Evolutionary conservation across 345 rosid genomes (phyloP), one percentile per base, ranked within the genome.

Genomic region (Pelargonium nanum): DNA sequence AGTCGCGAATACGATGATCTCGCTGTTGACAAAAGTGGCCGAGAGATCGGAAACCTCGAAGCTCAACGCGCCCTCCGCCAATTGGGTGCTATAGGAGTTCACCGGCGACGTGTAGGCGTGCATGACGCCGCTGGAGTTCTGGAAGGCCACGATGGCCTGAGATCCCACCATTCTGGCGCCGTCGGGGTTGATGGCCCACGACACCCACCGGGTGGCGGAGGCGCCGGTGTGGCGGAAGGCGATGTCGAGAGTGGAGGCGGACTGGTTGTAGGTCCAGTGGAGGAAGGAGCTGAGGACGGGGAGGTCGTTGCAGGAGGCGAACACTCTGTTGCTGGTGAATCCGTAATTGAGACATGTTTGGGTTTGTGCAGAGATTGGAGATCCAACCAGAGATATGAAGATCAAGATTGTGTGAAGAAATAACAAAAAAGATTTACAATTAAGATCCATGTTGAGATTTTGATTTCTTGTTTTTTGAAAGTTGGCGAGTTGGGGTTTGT

Each of bases 111-210:
- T 79, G 57, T 77, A 84, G 9, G 70, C 77, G 0, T 15, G 26
- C 61, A 77, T 55, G 1, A 67, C 16, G 2, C 89, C 83, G 60
- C 58, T 53, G 1, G 86, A 68, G 54, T 64, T 74, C 2, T 34
- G 76, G 72, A 34, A 80, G 2, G 97, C 96, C 0, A 87, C 79
- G 20, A 90, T 71, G 65, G 86, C 72, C 63, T 91, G 89, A 1
- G 86, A 75, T 4, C 87, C 88, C 0, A 0, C 2, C 97, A 91
- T 91, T 2, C 0, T 1, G 7, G 2, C 1, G 2, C 69, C 68
- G 1, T 8, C 56, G 1, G 93, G 91, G 65, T 91, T 91, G 57
- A 91, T 71, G 7, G 82, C 86, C 93, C 96, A 87, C 16, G 93
- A 57, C 5, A 82, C 59, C 96, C 96, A 91, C 1, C 64, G 58